These are phyloP conservation scores for Cladochytrium replicatum DNA, from an alignment of 192 early-diverging fungal species.

Conservation along the genomic window DNA sequence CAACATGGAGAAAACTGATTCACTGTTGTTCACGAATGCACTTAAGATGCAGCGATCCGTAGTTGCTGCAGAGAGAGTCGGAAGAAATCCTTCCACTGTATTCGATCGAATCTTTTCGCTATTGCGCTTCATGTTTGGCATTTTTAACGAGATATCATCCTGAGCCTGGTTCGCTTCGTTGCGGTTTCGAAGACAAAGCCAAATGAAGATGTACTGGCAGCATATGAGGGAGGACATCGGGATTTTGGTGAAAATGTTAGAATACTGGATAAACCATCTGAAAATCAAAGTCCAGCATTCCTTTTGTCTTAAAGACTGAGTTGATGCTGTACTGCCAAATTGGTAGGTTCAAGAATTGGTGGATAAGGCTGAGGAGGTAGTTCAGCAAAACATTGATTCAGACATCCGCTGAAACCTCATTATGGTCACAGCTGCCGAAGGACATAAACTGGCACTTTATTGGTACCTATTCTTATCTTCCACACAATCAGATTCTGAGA, in stretches of 20 bases:
- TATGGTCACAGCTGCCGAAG: conserved; percentile 53
- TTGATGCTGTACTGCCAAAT: not conserved
- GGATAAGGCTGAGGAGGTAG: conserved; percentile 69
- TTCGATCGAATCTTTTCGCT: too few species aligned
- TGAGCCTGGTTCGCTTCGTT: conserved; percentile 50
- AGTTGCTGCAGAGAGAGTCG: too few species aligned
- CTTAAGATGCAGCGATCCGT: too few species aligned
- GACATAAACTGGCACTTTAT: conserved; percentile 99
- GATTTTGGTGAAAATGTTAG: conserved; percentile 96
- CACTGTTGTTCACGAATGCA: too few species aligned
- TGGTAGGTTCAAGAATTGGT: conserved; percentile 82
- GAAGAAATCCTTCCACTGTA: too few species aligned
- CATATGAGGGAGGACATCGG: conserved; percentile 74
- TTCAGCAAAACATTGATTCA: conserved; percentile 10
- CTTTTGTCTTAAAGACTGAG: not conserved
- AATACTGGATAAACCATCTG: conserved; percentile 3
- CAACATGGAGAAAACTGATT: too few species aligned
- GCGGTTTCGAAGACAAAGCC: conserved; percentile 95
- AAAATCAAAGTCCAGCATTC: conserved; percentile 5
- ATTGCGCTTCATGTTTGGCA: too few species aligned
- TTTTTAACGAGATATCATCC: not conserved
- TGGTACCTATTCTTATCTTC: conserved; percentile 32
- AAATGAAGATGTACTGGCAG: conserved; percentile 59
- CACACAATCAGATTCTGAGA: not conserved
- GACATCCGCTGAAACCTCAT: not conserved